Conservation (phyloP, 495 filamentous ascomycete species). For the Penicillium flavigenum region DNA sequence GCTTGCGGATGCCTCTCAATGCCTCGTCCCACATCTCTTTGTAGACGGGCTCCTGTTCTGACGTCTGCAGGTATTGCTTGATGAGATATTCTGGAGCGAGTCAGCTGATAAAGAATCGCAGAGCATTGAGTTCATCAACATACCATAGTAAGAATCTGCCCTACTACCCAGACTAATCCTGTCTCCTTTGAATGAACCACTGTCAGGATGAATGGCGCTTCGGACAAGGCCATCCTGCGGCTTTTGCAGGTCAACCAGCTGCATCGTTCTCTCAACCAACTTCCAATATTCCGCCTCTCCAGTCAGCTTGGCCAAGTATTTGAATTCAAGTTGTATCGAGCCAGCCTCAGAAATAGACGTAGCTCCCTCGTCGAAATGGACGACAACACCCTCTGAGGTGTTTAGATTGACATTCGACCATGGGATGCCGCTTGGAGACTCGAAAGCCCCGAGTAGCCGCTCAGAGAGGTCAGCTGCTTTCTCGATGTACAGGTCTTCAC, state of each 20-base stretch:
- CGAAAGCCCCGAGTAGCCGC: constrained; percentile 81
- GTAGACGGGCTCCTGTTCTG: constrained; percentile 81
- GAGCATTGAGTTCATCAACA: constrained; percentile 3
- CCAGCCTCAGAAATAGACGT: constrained; percentile 93
- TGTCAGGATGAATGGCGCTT: constrained; percentile 81
- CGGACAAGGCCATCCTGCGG: constrained; percentile 81
- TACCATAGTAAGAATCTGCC: constrained; percentile 93
- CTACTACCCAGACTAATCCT: constrained; percentile 91
- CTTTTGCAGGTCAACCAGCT: constrained; percentile 79
- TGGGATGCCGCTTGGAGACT: constrained; percentile 80
- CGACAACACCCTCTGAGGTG: constrained; percentile 66
- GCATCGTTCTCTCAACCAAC: constrained; percentile 84
- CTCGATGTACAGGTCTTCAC: constrained; percentile 91
- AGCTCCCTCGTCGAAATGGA: constrained; percentile 83
- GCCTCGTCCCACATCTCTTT: constrained; percentile 90
- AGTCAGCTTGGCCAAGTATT: constrained; percentile 92
- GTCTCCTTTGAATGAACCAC: constrained; percentile 71
- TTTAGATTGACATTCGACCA: constrained; percentile 88
- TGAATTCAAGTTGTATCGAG: constrained; percentile 92
- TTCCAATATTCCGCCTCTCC: constrained; percentile 91
- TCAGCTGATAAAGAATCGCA: constrained; percentile 1
- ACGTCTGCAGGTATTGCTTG: constrained; percentile 95
- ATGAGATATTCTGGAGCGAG: constrained; percentile 76
- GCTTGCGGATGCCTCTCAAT: constrained; percentile 80
- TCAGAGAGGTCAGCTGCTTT: constrained; percentile 93